phyloP scores from a whole-genome alignment of 2,329 filamentous ascomycete genomes.

The Hymenoscyphus fraxineus region DNA sequence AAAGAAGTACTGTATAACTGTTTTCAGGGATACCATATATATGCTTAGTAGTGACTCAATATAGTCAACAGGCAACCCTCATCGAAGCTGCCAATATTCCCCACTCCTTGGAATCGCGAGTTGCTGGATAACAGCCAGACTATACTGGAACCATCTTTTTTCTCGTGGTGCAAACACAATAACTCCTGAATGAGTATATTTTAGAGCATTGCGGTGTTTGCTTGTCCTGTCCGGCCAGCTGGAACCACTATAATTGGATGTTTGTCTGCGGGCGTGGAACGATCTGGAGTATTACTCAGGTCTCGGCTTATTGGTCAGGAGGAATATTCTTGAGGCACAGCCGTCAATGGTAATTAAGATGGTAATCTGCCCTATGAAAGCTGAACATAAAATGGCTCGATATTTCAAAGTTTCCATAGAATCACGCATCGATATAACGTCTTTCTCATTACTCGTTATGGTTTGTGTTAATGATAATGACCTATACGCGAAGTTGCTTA shows the following conservation, averaged over 20 bases:
- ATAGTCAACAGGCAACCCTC: no score
- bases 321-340: not conserved
- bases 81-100: no score
- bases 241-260: not conserved
- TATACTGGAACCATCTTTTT: not conserved
- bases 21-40: no score
- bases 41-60: no score
- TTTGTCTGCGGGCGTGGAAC: not conserved
- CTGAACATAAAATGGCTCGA: no score
- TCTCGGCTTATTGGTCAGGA: not conserved
- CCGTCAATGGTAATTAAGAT: not conserved
- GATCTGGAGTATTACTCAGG: not conserved
- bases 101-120: not conserved
- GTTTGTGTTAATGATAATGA: no score
- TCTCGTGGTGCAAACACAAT: not conserved
- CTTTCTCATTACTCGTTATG: no score
- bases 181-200: not conserved
- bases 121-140: not conserved
- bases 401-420: no score
- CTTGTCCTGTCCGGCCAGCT: not conserved
- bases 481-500: no score
- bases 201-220: not conserved
- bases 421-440: no score
- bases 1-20: no score
- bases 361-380: no score